Evolutionary conservation across 768 basidiomycete genomes (phyloP), one percentile per base, ranked within the genome.

Genomic region (Boletus sp.): DNA sequence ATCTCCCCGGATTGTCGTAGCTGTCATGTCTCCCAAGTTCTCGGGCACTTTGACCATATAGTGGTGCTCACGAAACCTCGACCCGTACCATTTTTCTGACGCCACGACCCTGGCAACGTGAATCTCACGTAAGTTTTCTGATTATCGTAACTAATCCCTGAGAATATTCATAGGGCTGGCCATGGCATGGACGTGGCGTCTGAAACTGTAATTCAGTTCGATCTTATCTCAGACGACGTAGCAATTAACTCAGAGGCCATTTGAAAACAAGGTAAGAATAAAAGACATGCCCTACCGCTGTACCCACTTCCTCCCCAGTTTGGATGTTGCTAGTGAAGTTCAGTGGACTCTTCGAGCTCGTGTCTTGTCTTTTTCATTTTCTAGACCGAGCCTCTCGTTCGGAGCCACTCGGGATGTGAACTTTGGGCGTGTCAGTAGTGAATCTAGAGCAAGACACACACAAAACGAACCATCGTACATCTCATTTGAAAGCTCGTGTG

Each of bases 241-340:
- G 19, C 10, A 41, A 7, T 6, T 21, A n/a, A 5, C 6, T 35
- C n/a, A n/a, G 19, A 56, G 39, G n/a, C 19, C 17, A 23, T 13
- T 39, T 42, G 11, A 38, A 47, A 58, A 62, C 63, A 54, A 54
- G 47, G 45, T 5, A 35, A 50, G 5, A 54, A 7, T 48, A 60
- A 56, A 51, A 30, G 52, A 10, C 25, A 13, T 53, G 45, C 23
- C 54, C 55, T 59, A 55, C 57, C 41, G 53, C 33, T 55, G 64
- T 60, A 64, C 63, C 60, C 57, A 64, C 64, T 64, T 65, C 57
- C 38, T 63, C 54, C 23, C 33, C 48, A 6, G 27, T 25, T 27
- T 51, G n/a, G 13, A 11, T 38, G 1, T 34, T 23, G n/a, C 5
- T 7, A 5, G 9, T 5, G 2, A 15, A 15, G 5, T 8, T 23